These are phyloP conservation scores for Ogataea trehaloabstinens DNA, from an alignment of 805 yeast species.

Conservation along the genomic window DNA sequence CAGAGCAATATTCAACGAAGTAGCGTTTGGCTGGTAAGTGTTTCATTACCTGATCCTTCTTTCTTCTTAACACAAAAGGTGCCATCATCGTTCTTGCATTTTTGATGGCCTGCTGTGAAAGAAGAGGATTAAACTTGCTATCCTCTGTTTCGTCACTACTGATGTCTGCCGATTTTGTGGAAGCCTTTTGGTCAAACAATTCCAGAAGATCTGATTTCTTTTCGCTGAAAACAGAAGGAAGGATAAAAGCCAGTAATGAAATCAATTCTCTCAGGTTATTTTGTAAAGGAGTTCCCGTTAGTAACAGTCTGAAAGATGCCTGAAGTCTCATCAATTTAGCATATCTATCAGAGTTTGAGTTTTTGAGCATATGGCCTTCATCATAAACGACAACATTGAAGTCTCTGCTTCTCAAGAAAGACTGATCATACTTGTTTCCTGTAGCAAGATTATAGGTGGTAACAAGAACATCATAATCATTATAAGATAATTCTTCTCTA, in stretches of 20 bases:
- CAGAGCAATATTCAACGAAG: slow-evolving; percentile 60
- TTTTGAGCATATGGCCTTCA: slow-evolving; percentile 96
- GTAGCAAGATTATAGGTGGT: slow-evolving; percentile 93
- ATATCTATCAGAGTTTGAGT: slow-evolving; percentile 84
- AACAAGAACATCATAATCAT: slow-evolving; percentile 80
- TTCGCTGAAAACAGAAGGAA: slow-evolving; percentile 78
- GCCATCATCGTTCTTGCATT: slow-evolving; percentile 98
- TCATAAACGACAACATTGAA: slow-evolving; percentile 92
- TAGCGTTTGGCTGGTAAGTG: slow-evolving; percentile 81
- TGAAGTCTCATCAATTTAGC: slow-evolving; percentile 77
- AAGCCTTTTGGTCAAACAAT: slow-evolving; percentile 84
- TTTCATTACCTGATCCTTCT: slow-evolving; percentile 86
- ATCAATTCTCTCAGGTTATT: slow-evolving; percentile 88
- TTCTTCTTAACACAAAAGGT: slow-evolving; percentile 91
- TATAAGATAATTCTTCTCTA: slow-evolving; percentile 59
- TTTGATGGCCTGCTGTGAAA: slow-evolving; percentile 86
- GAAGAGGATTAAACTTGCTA: slow-evolving; percentile 65
- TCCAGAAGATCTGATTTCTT: slow-evolving; percentile 79
- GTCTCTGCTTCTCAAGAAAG: slow-evolving; percentile 67
- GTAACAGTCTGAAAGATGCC: slow-evolving; percentile 78
- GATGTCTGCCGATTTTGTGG: slow-evolving; percentile 48
- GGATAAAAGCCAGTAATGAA: slow-evolving; percentile 84
- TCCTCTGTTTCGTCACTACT: slow-evolving; percentile 35
- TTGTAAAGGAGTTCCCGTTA: slow-evolving; percentile 97
- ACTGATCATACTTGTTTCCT: slow-evolving; percentile 77